A percentile compares a stretch with the other conserved stretches of the same genome.
These are phyloP conservation scores for Colletotrichum liaoningense DNA, from an alignment of 2,329 filamentous ascomycete genomes.

Conservation along the genomic window DNA sequence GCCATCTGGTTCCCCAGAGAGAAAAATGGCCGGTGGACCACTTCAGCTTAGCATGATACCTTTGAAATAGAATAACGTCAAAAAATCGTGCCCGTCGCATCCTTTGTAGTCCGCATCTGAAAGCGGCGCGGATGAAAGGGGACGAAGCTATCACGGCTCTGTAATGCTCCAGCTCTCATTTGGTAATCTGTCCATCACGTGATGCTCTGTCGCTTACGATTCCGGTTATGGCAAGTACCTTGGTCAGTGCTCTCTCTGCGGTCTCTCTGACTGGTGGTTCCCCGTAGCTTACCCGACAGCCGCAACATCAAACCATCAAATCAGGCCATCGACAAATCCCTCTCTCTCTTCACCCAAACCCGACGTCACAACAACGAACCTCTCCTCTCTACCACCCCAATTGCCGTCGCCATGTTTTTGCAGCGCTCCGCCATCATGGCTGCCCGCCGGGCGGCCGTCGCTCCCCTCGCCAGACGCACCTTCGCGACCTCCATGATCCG, in stretches of 20 bases:
- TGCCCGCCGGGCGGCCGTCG: conserved; percentile 69
- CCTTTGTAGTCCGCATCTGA: not conserved
- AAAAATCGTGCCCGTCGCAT: not conserved
- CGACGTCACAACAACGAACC: conserved; percentile 36
- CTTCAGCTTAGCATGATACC: not conserved
- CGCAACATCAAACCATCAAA: conserved; percentile 49
- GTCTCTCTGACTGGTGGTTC: conserved; percentile 13
- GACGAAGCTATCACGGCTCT: not conserved
- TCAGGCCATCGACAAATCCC: conserved; percentile 63
- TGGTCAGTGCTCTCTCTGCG: conserved; percentile 31
- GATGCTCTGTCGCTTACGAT: conserved; percentile 28
- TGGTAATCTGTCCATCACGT: conserved; percentile 27
- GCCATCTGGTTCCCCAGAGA: too few relatives aligned
- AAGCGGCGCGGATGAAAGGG: not conserved
- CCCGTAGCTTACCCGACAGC: conserved; percentile 36
- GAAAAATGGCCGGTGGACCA: not conserved
- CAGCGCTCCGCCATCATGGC: conserved; percentile 71
- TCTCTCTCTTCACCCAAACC: conserved; percentile 47
- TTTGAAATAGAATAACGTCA: not conserved
- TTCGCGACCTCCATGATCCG: conserved; percentile 71
- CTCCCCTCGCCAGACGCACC: conserved; percentile 66
- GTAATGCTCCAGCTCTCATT: conserved; percentile 30
- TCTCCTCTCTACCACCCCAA: conserved; percentile 37
- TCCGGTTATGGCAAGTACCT: conserved; percentile 38
- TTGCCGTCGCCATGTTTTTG: conserved; percentile 66